Base-by-base conservation (phyloP, 345 rosid species). In the Ricinus communis region DNA sequence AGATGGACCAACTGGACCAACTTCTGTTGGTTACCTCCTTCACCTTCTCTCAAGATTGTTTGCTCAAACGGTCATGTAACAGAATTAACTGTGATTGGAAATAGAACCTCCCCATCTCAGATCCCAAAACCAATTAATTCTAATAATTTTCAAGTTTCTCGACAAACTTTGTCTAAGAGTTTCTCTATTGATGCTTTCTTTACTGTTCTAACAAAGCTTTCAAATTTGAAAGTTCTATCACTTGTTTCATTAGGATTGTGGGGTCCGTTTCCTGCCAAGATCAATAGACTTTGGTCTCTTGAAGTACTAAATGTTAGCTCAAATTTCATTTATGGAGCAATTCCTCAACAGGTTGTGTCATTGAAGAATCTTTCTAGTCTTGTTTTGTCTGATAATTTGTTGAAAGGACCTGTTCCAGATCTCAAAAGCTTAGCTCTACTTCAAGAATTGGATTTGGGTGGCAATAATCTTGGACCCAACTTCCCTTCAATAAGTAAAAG, bases 1-100 rank as follows among this genome's bases (percentile, higher is more conserved):
- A 79, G 87, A 74, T 94, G 97, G 97, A 85, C 70, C 22, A 85
- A 83, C 5, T 91, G 88, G 84, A 85, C 93, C 74, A 85, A 85
- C 75, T 90, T 91, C 84, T 94, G 97, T 51, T 73, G 81, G 74
- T 75, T 87, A 62, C 93, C 92, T 50, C 61, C 79, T 33, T 88
- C 96, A 27, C 71, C 85, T 75, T 86, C 89, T 41, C 83, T 94
- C 47, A 80, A 70, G 67, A 64, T 91, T 77, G 78, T 79, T 69
- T 94, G 97, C 78, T 69, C 82, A 31, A 65, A 83, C 49, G 59
- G 69, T 65, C 90, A 76, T 49, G 78, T 90, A 41, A 80, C 88
- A 2, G 93, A 87, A 57, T 69, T 94, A 70, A 78, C 90, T 19
- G 65, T 94, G 49, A 49, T 83, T 1, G 97, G 96, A 68, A 91